Base-by-base conservation (phyloP, 116 monocot genomes). In the Dioscorea cayenensis region DNA sequence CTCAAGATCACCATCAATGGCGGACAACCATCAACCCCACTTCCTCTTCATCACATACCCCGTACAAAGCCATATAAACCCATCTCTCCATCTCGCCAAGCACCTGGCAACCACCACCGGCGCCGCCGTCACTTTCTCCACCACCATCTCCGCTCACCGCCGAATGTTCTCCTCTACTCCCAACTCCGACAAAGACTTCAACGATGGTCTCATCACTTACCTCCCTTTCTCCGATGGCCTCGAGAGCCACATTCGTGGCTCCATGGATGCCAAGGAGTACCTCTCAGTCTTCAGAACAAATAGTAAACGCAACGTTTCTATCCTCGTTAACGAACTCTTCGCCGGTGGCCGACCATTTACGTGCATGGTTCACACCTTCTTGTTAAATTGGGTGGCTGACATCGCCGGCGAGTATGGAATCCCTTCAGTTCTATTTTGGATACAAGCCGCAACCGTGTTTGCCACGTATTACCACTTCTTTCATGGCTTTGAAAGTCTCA, bases 381-480 rank as follows among this genome's bases (percentile, higher is more conserved):
- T 81, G 9, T 63, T 77, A 14, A 71, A 62, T 12, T 81, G 81
- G 81, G 81, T 38, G 0, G 63, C 77, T 19, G 81, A 77, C 48
- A 68, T 81, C 25, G 81, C 81, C 21, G 72, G 64, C 5, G 36
- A 71, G 1, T 72, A 58, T 60, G 67, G 36, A 43, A 69, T 81
- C 72, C 77, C 73, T 11, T 77, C 77, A 12, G 51, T 60, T 1
- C 73, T 72, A 14, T 81, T 36, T 62, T 81, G 81, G 81, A 76
- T 81, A 51, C 81, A 81, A 69, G 69, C 81, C 10, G 73, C 72
- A 68, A 27, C 72, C 63, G 77, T 72, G 25, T 73, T 81, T 18
- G 72, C 81, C 69, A 69, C 73, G 48, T 81, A 76, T 67, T 64
- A 77, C 73, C 76, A 73, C 68, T 81, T 67, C 73, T 77, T 72